phyloP scores from a whole-genome alignment of 192 early-diverging fungal genomes.

The Ambispora gerdemannii region DNA sequence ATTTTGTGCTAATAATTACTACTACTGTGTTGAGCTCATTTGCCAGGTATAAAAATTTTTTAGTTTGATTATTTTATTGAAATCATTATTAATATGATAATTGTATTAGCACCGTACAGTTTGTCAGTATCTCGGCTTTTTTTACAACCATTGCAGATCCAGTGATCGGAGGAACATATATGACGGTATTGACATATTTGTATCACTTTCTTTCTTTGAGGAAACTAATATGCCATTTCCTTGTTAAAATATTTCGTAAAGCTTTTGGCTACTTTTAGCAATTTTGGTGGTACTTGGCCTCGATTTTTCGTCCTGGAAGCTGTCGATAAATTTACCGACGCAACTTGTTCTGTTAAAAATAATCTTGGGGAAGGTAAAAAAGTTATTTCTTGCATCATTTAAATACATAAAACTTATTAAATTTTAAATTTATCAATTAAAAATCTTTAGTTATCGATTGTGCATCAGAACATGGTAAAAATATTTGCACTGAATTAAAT shows the following conservation, averaged over 20 bases:
- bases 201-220: background rate
- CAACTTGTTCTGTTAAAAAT: slow-evolving; percentile 66
- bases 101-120: slow-evolving; percentile 73
- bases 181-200: slow-evolving; percentile 57
- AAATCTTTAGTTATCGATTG: slow-evolving; percentile 52
- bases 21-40: slow-evolving; percentile 83
- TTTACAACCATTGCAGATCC: slow-evolving; percentile 96
- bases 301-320: slow-evolving; percentile 88
- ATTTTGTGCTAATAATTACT: slow-evolving; percentile 77
- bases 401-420: background rate
- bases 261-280: slow-evolving; percentile 89
- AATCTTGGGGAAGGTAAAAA: slow-evolving; percentile 39
- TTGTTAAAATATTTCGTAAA: too few species aligned
- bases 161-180: slow-evolving; percentile 86
- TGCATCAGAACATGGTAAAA: slow-evolving; percentile 58
- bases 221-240: background rate
- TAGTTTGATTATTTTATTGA: too few species aligned
- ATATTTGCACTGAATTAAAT: slow-evolving; percentile 56
- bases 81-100: too few species aligned
- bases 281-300: slow-evolving; percentile 98
- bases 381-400: background rate
- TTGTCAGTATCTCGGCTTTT: slow-evolving; percentile 93
- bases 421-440: background rate
- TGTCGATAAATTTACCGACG: slow-evolving; percentile 86
- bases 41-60: slow-evolving; percentile 63